Base-by-base conservation (phyloP, 768 basidiomycete genomes). In the Hericium alpestre region DNA sequence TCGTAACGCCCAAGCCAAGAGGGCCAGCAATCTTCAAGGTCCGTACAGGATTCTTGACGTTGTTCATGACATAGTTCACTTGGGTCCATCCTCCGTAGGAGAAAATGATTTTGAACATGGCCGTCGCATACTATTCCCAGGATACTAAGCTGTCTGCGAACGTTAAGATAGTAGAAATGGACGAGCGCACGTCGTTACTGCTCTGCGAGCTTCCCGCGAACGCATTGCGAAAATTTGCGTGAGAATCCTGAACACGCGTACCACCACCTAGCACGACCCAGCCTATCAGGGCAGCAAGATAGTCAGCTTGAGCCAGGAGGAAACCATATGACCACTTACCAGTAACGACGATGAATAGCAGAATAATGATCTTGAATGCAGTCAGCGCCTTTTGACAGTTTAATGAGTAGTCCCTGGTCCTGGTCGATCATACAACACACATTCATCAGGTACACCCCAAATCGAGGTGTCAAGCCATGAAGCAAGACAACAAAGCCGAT, bases 11-110 rank as follows among this genome's bases (percentile, higher is more conserved):
- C n/a, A 46, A 20, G n/a, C 43, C 43, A 10, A 46, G 43, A 0
- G 81, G 81, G 3, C 78, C 82, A 0, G 82, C 81, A 40, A 83
- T 80, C 66, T 80, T 81, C 54, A 84, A 74, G 8, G 82, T 84
- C 46, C 79, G 74, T 2, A 82, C 72, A 0, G 82, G 82, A 61
- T 82, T 70, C 58, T 75, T 77, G 53, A 84, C 80, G 11, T 83
- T 79, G 67, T 81, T 82, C 58, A 83, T 66, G 7, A 83, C 81
- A 54, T 79, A 80, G 62, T 81, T 81, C 23, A 78, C 76, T 46
- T 76, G 77, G 2, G 77, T 77, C 81, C 81, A 82, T 5, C 81
- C 81, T 2, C 64, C 43, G 56, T 75, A 79, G 1, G 75, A 65
- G 55, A 72, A 71, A n/a, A 83, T 66, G n/a, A 23, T 79, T 59